phyloP scores from a whole-genome alignment of 768 basidiomycete species.

The Tulasnella sp. region DNA sequence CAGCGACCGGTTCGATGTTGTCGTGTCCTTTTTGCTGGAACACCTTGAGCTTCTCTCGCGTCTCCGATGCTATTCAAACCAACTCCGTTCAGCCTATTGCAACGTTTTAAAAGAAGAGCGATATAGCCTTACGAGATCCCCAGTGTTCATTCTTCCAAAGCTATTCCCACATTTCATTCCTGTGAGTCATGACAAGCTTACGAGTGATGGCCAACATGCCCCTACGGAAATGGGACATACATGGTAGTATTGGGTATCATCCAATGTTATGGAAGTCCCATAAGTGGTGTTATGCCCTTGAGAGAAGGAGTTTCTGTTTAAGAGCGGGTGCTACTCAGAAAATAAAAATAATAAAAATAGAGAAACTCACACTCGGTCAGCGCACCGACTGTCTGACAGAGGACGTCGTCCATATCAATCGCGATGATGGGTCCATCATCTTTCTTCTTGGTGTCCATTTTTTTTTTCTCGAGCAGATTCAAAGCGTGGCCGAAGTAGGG shows the following conservation, averaged over 20 bases:
- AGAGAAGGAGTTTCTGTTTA: no score
- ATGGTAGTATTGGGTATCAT: not conserved
- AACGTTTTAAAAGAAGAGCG: not conserved
- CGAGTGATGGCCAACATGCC: not conserved
- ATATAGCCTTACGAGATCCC: not conserved
- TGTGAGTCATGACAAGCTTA: not conserved
- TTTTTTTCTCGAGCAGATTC: no score
- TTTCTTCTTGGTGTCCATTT: no score
- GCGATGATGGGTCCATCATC: constrained; percentile 8
- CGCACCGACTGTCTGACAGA: not conserved
- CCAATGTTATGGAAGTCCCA: not conserved
- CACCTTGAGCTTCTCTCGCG: not conserved
- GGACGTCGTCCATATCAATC: constrained; percentile 15
- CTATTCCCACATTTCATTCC: not conserved
- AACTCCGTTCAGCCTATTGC: no score
- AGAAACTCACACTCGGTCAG: constrained; percentile 1
- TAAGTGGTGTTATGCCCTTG: constrained; percentile 9
- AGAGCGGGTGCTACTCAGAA: not conserved
- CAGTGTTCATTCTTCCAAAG: constrained; percentile 9
- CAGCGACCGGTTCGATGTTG: not conserved
- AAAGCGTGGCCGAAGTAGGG: no score
- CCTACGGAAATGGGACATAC: no score
- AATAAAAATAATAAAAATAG: not conserved
- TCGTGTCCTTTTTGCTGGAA: not conserved
- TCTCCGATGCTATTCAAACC: not conserved